Percentiles rank a stretch among this genome's conserved stretches.
Evolutionary conservation across 192 early-diverging fungal species (phyloP).

Genomic region (Podila verticillata): DNA sequence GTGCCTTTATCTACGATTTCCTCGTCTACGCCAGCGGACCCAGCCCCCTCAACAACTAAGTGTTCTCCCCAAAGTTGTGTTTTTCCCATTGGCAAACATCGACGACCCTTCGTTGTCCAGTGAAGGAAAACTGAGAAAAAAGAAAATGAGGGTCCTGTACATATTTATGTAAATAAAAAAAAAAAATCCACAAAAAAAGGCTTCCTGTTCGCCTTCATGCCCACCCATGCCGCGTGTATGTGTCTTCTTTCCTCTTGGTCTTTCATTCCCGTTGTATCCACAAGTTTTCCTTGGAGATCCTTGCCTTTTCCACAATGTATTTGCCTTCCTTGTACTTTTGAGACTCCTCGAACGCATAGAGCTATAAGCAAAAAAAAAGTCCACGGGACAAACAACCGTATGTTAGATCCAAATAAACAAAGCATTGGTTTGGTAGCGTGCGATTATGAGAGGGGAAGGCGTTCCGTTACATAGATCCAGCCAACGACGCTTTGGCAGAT

Average conservation of each 20-base stretch:
- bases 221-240: too few species aligned
- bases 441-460: neutral
- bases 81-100: too few species aligned
- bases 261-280: slow-evolving; percentile 38
- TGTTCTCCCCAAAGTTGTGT: too few species aligned
- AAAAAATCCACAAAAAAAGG: neutral
- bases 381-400: neutral
- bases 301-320: slow-evolving; percentile 64
- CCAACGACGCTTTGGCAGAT: slow-evolving; percentile 62
- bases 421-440: neutral
- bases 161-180: neutral
- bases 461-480: slow-evolving; percentile 64
- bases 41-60: slow-evolving; percentile 9
- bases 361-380: slow-evolving; percentile 19
- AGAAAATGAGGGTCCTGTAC: neutral
- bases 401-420: neutral
- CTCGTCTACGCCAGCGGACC: slow-evolving; percentile 6
- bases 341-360: slow-evolving; percentile 60
- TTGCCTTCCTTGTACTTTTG: slow-evolving; percentile 71
- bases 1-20: slow-evolving; percentile 34
- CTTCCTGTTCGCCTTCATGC: neutral
- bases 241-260: neutral
- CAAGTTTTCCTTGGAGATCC: slow-evolving; percentile 62
- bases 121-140: too few species aligned
- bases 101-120: too few species aligned